A percentile compares a stretch with the other conserved stretches of the same genome.
Conservation (phyloP, 208 protist species). For the Crithidia expoeki region DNA sequence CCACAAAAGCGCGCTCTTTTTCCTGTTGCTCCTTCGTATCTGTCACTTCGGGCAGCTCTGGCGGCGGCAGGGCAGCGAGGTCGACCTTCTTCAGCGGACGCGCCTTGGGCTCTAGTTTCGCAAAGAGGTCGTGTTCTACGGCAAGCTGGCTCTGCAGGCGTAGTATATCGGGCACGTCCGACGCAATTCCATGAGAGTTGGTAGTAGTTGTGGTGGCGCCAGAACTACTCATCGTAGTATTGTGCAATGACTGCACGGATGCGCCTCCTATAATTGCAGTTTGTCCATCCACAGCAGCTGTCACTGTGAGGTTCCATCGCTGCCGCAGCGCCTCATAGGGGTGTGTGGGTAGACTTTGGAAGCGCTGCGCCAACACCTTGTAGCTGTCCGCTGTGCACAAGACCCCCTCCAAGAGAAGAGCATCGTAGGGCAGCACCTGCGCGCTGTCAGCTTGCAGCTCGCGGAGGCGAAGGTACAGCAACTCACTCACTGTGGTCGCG, state of each 20-base stretch:
- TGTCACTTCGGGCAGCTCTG: constrained; percentile 73
- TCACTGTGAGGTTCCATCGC: constrained; percentile 6
- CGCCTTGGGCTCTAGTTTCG: constrained; percentile 59
- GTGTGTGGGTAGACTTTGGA: constrained; percentile 24
- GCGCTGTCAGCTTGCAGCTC: constrained; percentile 34
- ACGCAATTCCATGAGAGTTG: not conserved
- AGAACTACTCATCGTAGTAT: too few relatives aligned
- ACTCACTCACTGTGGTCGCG: constrained; percentile 39
- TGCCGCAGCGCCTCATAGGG: constrained; percentile 17
- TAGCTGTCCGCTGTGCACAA: constrained; percentile 44
- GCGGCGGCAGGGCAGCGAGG: constrained; percentile 61
- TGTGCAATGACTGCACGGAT: too few relatives aligned
- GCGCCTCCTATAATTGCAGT: not conserved
- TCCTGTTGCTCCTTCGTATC: constrained; percentile 40
- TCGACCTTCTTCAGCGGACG: constrained; percentile 65
- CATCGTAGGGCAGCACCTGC: constrained; percentile 30
- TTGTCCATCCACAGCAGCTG: not conserved
- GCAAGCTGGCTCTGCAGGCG: constrained; percentile 22
- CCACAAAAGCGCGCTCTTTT: constrained; percentile 54
- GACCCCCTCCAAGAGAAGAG: constrained; percentile 75
- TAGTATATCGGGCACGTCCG: constrained; percentile 19
- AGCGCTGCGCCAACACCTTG: constrained; percentile 31
- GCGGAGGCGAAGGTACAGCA: constrained; percentile 57
- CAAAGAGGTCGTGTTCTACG: constrained; percentile 31
- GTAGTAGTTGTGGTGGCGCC: constrained; percentile 9